phyloP scores from a whole-genome alignment of 2,329 filamentous ascomycete species.

The Akanthomyces muscarius region DNA sequence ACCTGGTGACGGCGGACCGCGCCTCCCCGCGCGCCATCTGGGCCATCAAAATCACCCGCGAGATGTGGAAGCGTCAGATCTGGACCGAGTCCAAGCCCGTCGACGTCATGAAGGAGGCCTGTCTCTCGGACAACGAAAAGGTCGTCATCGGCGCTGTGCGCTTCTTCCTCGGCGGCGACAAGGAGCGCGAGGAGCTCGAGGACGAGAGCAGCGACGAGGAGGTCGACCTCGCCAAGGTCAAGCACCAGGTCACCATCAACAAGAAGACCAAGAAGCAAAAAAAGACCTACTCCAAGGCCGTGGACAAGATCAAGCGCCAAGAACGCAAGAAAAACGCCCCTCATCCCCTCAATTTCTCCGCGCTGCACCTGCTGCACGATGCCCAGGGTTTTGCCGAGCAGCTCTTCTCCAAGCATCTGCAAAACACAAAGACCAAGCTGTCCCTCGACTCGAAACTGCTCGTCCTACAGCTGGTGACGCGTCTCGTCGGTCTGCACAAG shows the following conservation, averaged over 20 bases:
- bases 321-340: conserved; percentile 86
- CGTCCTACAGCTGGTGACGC: conserved; percentile 86
- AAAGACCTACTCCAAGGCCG: conserved; percentile 73
- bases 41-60: conserved; percentile 92
- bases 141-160: conserved; percentile 81
- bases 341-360: conserved; percentile 91
- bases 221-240: conserved; percentile 73
- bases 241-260: conserved; percentile 85
- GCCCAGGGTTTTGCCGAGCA: conserved; percentile 90
- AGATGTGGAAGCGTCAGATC: conserved; percentile 93
- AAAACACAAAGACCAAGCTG: conserved; percentile 79
- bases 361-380: conserved; percentile 87
- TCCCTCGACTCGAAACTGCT: conserved; percentile 83
- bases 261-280: conserved; percentile 92
- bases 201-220: conserved; percentile 83
- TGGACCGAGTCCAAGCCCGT: conserved; percentile 94
- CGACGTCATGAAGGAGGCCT: conserved; percentile 96
- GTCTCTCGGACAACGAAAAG: conserved; percentile 86
- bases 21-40: conserved; percentile 83
- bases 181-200: conserved; percentile 88
- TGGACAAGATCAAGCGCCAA: conserved; percentile 74
- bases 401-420: conserved; percentile 86
- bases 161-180: conserved; percentile 95
- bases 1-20: conserved; percentile 81
- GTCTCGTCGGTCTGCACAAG: conserved; percentile 89